Evolutionary conservation across 768 basidiomycete genomes (phyloP).

Genomic region (Trametes sanguinea): DNA sequence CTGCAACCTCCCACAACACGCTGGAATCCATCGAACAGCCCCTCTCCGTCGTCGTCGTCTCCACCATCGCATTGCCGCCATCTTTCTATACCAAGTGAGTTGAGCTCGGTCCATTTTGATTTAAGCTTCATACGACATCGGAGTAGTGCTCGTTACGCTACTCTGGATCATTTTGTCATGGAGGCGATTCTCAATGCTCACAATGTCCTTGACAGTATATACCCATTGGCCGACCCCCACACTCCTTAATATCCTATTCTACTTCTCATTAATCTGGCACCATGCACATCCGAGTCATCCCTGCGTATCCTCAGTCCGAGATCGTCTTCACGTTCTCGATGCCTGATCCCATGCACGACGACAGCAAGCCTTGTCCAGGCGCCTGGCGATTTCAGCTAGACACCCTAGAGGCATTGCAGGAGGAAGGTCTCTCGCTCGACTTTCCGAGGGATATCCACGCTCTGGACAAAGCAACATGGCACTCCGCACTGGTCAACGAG

Average conservation of each 20-base stretch:
- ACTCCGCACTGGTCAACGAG: slow-evolving; percentile 55
- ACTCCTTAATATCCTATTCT: slow-evolving; percentile 11
- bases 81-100: slow-evolving; percentile 12
- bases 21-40: not conserved
- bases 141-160: too few species aligned
- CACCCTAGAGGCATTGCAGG: slow-evolving; percentile 34
- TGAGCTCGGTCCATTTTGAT: not conserved
- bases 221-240: slow-evolving; percentile 11
- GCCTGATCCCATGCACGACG: slow-evolving; percentile 32
- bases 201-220: slow-evolving; percentile 2
- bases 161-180: too few species aligned
- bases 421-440: slow-evolving; percentile 49
- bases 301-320: slow-evolving; percentile 46
- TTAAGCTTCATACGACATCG: too few species aligned
- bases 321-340: slow-evolving; percentile 64
- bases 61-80: not conserved
- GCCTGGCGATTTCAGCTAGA: slow-evolving; percentile 14
- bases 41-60: slow-evolving; percentile 4
- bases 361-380: slow-evolving; percentile 8
- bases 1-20: too few species aligned
- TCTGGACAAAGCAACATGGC: slow-evolving; percentile 60
- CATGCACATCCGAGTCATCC: slow-evolving; percentile 63
- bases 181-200: too few species aligned
- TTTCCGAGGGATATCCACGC: slow-evolving; percentile 54
- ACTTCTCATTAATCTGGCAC: slow-evolving; percentile 14